These are phyloP conservation scores for Saccharomycopsis sp. DNA, from an alignment of 805 yeast species.

Conservation along the genomic window DNA sequence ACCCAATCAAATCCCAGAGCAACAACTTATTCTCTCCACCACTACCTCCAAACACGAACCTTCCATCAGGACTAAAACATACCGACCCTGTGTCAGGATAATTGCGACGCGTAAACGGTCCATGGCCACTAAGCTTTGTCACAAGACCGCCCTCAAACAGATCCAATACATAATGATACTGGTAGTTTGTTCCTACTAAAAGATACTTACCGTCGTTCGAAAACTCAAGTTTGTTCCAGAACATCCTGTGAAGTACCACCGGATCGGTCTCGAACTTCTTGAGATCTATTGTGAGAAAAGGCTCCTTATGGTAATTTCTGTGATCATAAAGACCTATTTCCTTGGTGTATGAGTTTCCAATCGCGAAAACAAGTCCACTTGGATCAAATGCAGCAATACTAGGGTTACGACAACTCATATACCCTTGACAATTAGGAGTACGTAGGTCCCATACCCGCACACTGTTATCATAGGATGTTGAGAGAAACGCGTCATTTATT, in stretches of 20 bases:
- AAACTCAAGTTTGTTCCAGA: conserved; percentile 67
- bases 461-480: conserved; percentile 70
- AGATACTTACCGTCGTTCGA: conserved; percentile 69
- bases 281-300: conserved; percentile 40
- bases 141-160: conserved; percentile 56
- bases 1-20: conserved; percentile 43
- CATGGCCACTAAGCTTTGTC: conserved; percentile 42
- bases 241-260: conserved; percentile 17
- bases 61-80: conserved; percentile 63
- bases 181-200: conserved; percentile 42
- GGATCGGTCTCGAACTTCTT: conserved; percentile 22
- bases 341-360: conserved; percentile 41
- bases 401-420: conserved; percentile 48
- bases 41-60: conserved; percentile 53
- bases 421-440: conserved; percentile 58
- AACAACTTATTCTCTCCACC: conserved; percentile 29
- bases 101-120: conserved; percentile 37
- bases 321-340: conserved; percentile 56
- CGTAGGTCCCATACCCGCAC: conserved; percentile 85
- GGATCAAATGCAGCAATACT: conserved; percentile 71
- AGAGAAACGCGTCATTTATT: conserved; percentile 52
- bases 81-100: conserved; percentile 50
- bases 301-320: conserved; percentile 50
- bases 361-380: conserved; percentile 73
- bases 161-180: conserved; percentile 55